Percentiles rank a stretch among this genome's conserved stretches.
These are phyloP conservation scores for Thraustochytrium aureum DNA, from an alignment of 352 stramenopile species.

Conservation along the genomic window DNA sequence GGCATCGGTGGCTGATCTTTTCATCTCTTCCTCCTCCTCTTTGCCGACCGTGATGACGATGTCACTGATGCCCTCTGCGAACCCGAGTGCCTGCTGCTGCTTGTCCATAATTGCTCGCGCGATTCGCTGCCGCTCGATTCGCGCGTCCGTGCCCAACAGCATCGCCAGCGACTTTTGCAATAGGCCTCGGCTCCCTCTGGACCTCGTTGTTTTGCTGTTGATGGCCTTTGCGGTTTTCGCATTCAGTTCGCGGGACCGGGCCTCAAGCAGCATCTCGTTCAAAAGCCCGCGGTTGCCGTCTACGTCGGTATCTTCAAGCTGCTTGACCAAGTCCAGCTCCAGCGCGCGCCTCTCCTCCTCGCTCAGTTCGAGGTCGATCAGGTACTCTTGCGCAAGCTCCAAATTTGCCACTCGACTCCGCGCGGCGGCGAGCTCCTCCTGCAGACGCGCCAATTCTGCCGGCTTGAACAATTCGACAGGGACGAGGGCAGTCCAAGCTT, in stretches of 20 bases:
- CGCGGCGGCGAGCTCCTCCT: not conserved
- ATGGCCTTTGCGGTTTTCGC: too few relatives aligned
- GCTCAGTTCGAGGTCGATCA: not conserved
- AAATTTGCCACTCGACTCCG: slow-evolving; percentile 15
- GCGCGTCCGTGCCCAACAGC: too few relatives aligned
- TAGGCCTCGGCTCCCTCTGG: too few relatives aligned
- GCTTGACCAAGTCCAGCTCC: not conserved
- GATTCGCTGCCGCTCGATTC: not conserved
- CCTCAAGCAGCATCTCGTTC: too few relatives aligned
- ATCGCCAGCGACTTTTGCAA: too few relatives aligned
- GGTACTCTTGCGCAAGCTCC: not conserved
- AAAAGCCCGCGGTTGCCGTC: too few relatives aligned
- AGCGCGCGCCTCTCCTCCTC: not conserved
- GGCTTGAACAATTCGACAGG: slow-evolving; percentile 31
- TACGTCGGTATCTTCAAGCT: too few relatives aligned
- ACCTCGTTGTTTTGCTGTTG: too few relatives aligned
- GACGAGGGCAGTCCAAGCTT: slow-evolving; percentile 31
- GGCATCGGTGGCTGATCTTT: not conserved
- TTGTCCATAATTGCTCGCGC: not conserved
- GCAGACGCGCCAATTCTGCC: slow-evolving; percentile 1
- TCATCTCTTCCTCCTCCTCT: not conserved
- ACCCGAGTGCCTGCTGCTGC: not conserved
- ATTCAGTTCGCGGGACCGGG: too few relatives aligned
- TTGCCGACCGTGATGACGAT: not conserved
- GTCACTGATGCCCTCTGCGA: not conserved